A percentile compares a stretch with the other conserved stretches of the same genome.
phyloP scores from a whole-genome alignment of 495 filamentous ascomycete species.

The Tricharina praecox region DNA sequence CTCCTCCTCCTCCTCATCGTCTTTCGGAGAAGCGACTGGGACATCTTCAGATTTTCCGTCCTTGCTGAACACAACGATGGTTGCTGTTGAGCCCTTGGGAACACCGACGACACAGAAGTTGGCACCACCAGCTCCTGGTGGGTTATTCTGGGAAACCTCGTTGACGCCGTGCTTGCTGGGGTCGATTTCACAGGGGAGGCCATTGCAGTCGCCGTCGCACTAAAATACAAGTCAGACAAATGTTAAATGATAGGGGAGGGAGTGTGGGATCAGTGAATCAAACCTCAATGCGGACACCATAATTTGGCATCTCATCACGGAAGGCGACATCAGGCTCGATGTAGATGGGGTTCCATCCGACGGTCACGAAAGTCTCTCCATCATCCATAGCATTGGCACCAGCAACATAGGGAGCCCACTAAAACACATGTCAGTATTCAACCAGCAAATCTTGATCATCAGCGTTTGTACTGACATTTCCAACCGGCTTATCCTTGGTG shows the following conservation, averaged over 20 bases:
- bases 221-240: too few species aligned
- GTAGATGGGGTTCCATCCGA: slow-evolving; percentile 70
- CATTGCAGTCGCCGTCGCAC: slow-evolving; percentile 53
- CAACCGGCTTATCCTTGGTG: slow-evolving; percentile 41
- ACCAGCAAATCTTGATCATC: neutral
- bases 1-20: too few species aligned
- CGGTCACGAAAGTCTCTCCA: slow-evolving; percentile 56
- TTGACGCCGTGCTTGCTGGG: slow-evolving; percentile 43
- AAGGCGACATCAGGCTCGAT: slow-evolving; percentile 42
- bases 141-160: slow-evolving; percentile 29
- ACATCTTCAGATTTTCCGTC: slow-evolving; percentile 18
- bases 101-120: slow-evolving; percentile 67
- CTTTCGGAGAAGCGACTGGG: too few species aligned
- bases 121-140: slow-evolving; percentile 48
- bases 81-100: slow-evolving; percentile 47
- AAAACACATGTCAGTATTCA: neutral
- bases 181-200: slow-evolving; percentile 59
- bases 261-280: too few species aligned
- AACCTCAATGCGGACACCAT: slow-evolving; percentile 48
- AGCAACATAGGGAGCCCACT: slow-evolving; percentile 60
- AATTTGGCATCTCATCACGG: slow-evolving; percentile 41
- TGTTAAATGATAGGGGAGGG: too few species aligned
- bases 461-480: slow-evolving; percentile 33
- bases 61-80: slow-evolving; percentile 46
- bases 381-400: slow-evolving; percentile 52